Base-by-base conservation (phyloP, 805 yeast genomes). In the Candida broadrunensis region DNA sequence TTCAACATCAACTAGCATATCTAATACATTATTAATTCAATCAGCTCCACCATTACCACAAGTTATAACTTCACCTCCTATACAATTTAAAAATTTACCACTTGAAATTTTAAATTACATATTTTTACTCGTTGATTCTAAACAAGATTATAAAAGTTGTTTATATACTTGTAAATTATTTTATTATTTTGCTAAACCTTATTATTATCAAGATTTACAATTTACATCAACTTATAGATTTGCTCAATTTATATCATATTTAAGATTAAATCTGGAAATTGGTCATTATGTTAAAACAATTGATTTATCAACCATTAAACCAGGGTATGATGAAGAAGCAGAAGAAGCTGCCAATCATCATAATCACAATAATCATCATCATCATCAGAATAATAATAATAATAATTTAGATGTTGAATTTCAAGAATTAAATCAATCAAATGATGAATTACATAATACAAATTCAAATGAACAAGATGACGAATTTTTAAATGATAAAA, bases 171-270 rank as follows among this genome's bases (percentile, higher is more conserved):
- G 72, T 55, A 75, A 66, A 42, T 52, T 61, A 26, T 73, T 84
- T 48, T 74, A 81, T 55, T 57, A 54, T 25, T 62, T 78, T 5
- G 73, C 83, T 2, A 77, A 79, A 48, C 73, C 73, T 4, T 67
- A 72, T 18, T 60, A 88, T 9, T 88, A 86, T 57, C 53, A 65
- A 12, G 45, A 60, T 6, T 80, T 90, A 3, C 45, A 51, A 12
- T 75, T 88, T 48, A 75, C 79, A 0, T 81, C 95, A 2, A 82
- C 90, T 5, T 88, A 85, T 55, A 66, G 96, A 32, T 76, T 86
- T 33, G 93, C 88, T 0, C 96, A 88, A 60, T 81, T 88, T 51
- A 79, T 88, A 4, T 73, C 89, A 2, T 73, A 81, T 4, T 59
- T 88, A n/a, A 68, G 85, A 33, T 67, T 75, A 39, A 74, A 76